Evolutionary conservation across 1,284 basidiomycete genomes (phyloP).

Genomic region (Ceratobasidium sp.): DNA sequence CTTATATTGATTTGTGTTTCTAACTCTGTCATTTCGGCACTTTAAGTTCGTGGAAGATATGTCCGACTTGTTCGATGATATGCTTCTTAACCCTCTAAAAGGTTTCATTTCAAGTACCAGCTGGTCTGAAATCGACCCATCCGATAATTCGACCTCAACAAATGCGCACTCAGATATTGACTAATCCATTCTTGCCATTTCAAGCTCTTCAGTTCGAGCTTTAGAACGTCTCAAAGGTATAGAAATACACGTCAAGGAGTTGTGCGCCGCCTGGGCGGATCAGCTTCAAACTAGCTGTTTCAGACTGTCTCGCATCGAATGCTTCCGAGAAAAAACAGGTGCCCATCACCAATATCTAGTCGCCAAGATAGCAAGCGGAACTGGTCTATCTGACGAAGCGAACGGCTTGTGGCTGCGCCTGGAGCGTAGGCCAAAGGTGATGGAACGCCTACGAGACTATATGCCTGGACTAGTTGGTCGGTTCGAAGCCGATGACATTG

Average conservation of each 20-base stretch:
- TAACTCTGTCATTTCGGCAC: too few relatives aligned
- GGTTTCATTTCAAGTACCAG: background rate
- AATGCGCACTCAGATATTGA: background rate
- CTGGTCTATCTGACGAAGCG: background rate
- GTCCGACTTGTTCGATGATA: background rate
- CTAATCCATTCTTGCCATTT: background rate
- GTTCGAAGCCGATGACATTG: conserved; percentile 24
- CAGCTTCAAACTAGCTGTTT: background rate
- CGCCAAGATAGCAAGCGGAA: background rate
- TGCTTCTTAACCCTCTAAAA: background rate
- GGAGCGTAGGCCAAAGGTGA: conserved; percentile 24
- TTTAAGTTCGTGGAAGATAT: too few relatives aligned
- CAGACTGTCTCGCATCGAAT: conserved; percentile 14
- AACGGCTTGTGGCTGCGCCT: conserved; percentile 29
- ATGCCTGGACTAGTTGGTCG: background rate
- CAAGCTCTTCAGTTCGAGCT: background rate
- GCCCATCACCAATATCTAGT: conserved; percentile 36
- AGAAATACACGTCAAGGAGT: background rate
- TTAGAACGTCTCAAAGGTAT: conserved; percentile 17
- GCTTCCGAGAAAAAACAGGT: conserved; percentile 17
- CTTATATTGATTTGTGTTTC: too few relatives aligned
- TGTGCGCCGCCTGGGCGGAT: conserved; percentile 13
- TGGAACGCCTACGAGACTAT: background rate
- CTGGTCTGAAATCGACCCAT: background rate
- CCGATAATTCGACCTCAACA: too few relatives aligned